Base-by-base conservation (phyloP, 2,329 filamentous ascomycete genomes). In the Monosporascus sp. region DNA sequence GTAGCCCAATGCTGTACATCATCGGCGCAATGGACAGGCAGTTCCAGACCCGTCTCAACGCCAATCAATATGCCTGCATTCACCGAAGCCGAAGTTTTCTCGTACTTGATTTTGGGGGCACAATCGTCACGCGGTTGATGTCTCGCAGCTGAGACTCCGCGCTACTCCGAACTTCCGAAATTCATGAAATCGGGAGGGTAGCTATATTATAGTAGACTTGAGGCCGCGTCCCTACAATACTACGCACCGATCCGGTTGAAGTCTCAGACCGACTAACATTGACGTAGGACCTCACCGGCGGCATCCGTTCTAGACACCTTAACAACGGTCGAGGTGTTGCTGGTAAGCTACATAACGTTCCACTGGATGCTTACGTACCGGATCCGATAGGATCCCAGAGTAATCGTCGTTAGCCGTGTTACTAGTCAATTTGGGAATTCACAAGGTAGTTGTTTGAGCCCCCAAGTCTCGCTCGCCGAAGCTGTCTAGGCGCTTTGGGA, bases 101-200 rank as follows among this genome's bases (percentile, higher is more conserved):
- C 26, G 11, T 22, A 24, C 51, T 56, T 54, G 51, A 53, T 54
- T 54, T 54, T 50, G 41, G 45, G 48, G 46, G 54, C 52, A 50
- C 46, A 51, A 51, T 49, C 52, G 52, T 51, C 43, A 46, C 20
- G 24, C 17, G 43, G 43, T 22, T 14, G 43, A 17, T 46, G 43
- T 46, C 24, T 46, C 16, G 24, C 14, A 43, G 40, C 40, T 4
- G 40, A 24, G n/a, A 4, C 40, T 24, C 40, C 40, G 20, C 40
- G 22, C 22, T 43, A 11, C 40, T 7, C 40, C 40, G 40, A 45
- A 26, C 27, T 31, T 46, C 14, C 19, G 14, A 44, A 27, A 8
- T 22, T 16, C 6, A 27, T 27, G 43, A 46, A n/a, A n/a, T 27
- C 24, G 14, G 43, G 43, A 46, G 43, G 43, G 43, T 46, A 46